A percentile compares a stretch with the other conserved stretches of the same genome.
These are phyloP conservation scores for Podospora sp. DNA, from an alignment of 495 filamentous ascomycete genomes.

Conservation along the genomic window DNA sequence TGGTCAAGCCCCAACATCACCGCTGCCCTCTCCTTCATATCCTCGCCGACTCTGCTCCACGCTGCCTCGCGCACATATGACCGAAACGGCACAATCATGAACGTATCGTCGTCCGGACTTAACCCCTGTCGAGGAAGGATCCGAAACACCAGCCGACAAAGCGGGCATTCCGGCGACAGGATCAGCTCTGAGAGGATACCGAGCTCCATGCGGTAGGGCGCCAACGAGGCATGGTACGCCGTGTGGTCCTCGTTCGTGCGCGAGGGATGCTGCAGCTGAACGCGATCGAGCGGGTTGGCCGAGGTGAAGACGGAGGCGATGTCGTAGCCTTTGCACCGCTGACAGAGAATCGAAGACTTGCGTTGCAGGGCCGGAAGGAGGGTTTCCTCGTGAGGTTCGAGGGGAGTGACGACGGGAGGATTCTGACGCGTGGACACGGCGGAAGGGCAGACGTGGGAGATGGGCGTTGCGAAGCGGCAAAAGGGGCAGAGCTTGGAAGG, in stretches of 20 bases:
- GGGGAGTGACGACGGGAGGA: constrained; percentile 4
- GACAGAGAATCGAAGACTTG: constrained; percentile 18
- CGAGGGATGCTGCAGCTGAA: not conserved
- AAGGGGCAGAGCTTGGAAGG: constrained; percentile 20
- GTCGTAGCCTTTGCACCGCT: constrained; percentile 19
- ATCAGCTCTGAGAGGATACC: constrained; percentile 19
- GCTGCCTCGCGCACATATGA: constrained; percentile 18
- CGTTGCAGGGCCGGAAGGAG: constrained; percentile 7
- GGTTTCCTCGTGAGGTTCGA: not conserved
- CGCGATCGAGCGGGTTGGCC: not conserved
- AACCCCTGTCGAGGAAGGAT: constrained; percentile 19
- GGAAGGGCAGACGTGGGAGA: not conserved
- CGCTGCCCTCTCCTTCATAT: not conserved
- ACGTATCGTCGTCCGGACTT: not conserved
- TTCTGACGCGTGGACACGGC: not conserved
- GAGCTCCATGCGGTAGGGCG: not conserved
- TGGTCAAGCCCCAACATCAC: constrained; percentile 12
- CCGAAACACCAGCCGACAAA: constrained; percentile 29
- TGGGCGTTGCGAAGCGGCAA: constrained; percentile 14
- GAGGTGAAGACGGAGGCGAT: constrained; percentile 10
- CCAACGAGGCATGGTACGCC: not conserved
- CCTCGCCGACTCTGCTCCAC: constrained; percentile 14
- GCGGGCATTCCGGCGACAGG: constrained; percentile 17
- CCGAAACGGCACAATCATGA: constrained; percentile 12
- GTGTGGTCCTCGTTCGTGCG: not conserved